A percentile compares a stretch with the other conserved stretches of the same genome.
These are phyloP conservation scores for Melianthus villosus DNA, from an alignment of 441 rosid species.

Conservation along the genomic window DNA sequence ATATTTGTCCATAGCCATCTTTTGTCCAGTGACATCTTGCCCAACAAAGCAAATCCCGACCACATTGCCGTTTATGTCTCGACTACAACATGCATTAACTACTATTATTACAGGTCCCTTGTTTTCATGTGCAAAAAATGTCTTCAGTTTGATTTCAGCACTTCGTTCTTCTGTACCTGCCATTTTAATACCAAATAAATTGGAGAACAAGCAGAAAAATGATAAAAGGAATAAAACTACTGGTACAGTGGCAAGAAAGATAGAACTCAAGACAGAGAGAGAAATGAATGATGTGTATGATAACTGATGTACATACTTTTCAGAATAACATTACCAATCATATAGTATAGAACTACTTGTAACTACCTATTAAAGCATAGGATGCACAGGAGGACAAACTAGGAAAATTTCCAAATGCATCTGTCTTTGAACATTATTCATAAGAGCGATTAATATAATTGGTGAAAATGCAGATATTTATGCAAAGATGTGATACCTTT, in stretches of 20 bases:
- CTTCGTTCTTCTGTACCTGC: slow-evolving; percentile 60
- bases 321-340: too few species aligned
- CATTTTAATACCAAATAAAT: slow-evolving; percentile 5
- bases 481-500: too few species aligned
- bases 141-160: slow-evolving; percentile 49
- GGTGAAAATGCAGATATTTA: too few species aligned
- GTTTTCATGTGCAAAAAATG: slow-evolving; percentile 28
- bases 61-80: slow-evolving; percentile 35
- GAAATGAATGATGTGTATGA: too few species aligned
- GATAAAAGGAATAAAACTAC: neutral
- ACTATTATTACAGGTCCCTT: slow-evolving; percentile 35
- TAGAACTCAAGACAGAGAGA: neutral
- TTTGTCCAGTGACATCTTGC: slow-evolving; percentile 66
- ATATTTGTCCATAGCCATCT: slow-evolving; percentile 33
- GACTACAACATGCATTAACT: slow-evolving; percentile 64
- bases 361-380: too few species aligned
- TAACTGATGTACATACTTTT: too few species aligned
- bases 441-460: too few species aligned
- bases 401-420: too few species aligned
- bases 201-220: slow-evolving; percentile 1
- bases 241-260: neutral
- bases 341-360: too few species aligned
- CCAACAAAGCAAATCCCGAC: slow-evolving; percentile 69
- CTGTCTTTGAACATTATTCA: too few species aligned
- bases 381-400: too few species aligned